phyloP scores from a whole-genome alignment of 495 filamentous ascomycete genomes.

The Penicillium samsonianum region DNA sequence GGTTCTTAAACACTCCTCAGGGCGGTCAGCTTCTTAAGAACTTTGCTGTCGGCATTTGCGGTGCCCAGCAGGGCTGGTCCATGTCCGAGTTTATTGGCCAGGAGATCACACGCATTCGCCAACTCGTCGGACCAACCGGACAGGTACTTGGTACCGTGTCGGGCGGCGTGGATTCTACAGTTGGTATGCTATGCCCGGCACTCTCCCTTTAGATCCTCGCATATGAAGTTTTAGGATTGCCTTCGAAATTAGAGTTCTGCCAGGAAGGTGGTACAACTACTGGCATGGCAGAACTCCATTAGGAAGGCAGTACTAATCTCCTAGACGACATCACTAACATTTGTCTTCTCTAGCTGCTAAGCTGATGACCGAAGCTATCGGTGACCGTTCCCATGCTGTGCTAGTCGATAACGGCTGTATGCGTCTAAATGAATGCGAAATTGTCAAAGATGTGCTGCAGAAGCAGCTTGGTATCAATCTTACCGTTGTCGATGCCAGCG shows the following conservation, averaged over 20 bases:
- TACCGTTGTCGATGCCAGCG: slow-evolving; percentile 78
- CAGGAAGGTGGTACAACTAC: too few relatives aligned
- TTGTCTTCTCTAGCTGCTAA: too few relatives aligned
- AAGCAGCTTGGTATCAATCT: slow-evolving; percentile 86
- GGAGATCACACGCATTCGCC: slow-evolving; percentile 74
- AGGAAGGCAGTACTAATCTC: too few relatives aligned
- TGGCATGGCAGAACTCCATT: too few relatives aligned
- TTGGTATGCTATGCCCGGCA: too few relatives aligned
- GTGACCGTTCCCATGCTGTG: slow-evolving; percentile 85
- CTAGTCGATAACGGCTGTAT: slow-evolving; percentile 88
- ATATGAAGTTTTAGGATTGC: too few relatives aligned
- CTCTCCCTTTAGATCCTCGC: too few relatives aligned
- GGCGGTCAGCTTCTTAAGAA: slow-evolving; percentile 71
- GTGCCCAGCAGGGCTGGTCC: slow-evolving; percentile 71
- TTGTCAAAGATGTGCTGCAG: slow-evolving; percentile 73
- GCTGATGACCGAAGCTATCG: slow-evolving; percentile 81
- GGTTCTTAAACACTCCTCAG: slow-evolving; percentile 33
- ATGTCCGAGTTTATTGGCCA: slow-evolving; percentile 80
- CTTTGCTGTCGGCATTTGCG: slow-evolving; percentile 80
- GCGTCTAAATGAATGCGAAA: slow-evolving; percentile 79
- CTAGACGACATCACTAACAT: too few relatives aligned
- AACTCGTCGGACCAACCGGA: slow-evolving; percentile 72
- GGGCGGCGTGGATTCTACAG: slow-evolving; percentile 92
- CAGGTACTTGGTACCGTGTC: slow-evolving; percentile 82
- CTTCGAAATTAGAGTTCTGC: too few relatives aligned